Base-by-base conservation (phyloP, 2,329 filamentous ascomycete genomes). In the Huntiella decipiens region DNA sequence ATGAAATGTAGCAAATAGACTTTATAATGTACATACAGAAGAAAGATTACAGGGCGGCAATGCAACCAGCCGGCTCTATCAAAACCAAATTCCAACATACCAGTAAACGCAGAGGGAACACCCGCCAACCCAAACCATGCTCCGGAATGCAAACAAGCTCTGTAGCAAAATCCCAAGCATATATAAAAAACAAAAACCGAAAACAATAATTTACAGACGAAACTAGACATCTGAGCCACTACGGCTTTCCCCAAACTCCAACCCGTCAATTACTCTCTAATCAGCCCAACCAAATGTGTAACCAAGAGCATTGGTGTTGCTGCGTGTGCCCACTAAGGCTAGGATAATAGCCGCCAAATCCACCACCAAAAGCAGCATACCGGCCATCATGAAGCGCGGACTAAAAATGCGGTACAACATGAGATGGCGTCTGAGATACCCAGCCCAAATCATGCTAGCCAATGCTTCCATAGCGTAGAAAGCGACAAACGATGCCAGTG, bases 381-480 rank as follows among this genome's bases (percentile, higher is more conserved):
- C 79, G 0, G 80, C 85, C 58, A 84, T 72, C 80, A 98, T 83
- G 64, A 88, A 98, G 22, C 88, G 67, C 40, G 91, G 91, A 62
- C 73, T 79, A 57, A 98, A 98, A 38, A 98, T 85, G 37, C 91
- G 73, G 63, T 91, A 98, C 28, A 98, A 71, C 91, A 98, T 98
- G 52, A 98, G 69, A 65, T 98, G 91, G 44, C 91, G 71, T 45
- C 91, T 71, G 56, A 98, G 63, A 64, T 85, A 79, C 1, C 83
- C 87, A 0, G 88, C 84, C 80, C 88, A 95, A 60, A 82, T 76
- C 54, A 91, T 92, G 4, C 87, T 94, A 0, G 85, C 83, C 16
- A 94, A 63, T 22, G 80, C 80, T 57, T 95, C 73, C 6, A 82
- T 79, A 4, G 83, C 83, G 57, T 86, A 91, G 58, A 88, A 93